Conservation (phyloP, 176 grass and related monocot species). For the Elymus sibiricus region DNA sequence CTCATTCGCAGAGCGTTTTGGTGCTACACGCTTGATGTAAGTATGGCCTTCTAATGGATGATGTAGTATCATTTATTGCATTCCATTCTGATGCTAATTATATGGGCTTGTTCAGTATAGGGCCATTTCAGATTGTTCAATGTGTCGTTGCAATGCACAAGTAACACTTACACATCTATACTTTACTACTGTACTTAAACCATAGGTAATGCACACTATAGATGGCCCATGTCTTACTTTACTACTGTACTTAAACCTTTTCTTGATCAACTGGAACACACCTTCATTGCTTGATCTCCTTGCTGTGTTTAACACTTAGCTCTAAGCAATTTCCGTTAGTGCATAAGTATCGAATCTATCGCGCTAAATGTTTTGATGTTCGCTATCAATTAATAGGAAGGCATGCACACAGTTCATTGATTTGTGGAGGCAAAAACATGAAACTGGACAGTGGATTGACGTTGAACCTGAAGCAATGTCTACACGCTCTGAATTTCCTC, state of each 20-base stretch:
- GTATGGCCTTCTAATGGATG: neutral
- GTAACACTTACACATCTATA: neutral
- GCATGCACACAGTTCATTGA: constrained; percentile 76
- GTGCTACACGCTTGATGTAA: constrained; percentile 90
- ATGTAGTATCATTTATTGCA: neutral
- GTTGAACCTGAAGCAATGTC: constrained; percentile 89
- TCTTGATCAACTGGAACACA: neutral
- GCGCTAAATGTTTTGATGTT: neutral
- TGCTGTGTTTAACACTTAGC: neutral
- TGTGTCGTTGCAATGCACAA: neutral
- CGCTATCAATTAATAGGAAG: constrained; percentile 45
- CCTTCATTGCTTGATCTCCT: neutral
- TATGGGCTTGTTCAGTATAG: too few species aligned
- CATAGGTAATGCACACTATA: too few species aligned
- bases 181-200: neutral
- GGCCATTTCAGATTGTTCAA: neutral
- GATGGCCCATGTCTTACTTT: neutral
- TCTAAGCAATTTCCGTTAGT: neutral
- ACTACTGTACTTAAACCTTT: neutral
- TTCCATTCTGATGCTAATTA: neutral
- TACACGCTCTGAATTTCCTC: constrained; percentile 71
- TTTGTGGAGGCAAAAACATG: constrained; percentile 96
- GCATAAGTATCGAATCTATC: neutral
- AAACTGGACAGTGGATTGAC: constrained; percentile 98
- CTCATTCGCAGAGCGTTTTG: constrained; percentile 74